Evolutionary conservation across 2,329 filamentous ascomycete genomes (phyloP).

Genomic region (Aureobasidium zeae): DNA sequence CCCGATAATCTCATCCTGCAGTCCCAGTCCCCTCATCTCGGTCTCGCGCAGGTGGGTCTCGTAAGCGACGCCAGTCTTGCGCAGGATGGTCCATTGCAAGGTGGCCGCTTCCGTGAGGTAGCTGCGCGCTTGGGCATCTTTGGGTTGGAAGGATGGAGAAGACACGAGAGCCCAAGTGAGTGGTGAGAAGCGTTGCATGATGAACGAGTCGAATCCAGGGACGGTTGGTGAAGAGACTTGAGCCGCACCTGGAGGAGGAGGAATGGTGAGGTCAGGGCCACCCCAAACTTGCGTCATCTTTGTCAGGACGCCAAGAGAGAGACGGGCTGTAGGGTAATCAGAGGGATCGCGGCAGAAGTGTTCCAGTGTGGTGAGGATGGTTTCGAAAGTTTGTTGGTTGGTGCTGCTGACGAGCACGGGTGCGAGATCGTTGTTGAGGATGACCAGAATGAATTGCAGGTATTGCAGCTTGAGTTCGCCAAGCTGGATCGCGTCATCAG

Average conservation of each 20-base stretch:
- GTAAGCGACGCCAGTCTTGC: slow-evolving; percentile 79
- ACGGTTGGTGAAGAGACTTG: slow-evolving; percentile 47
- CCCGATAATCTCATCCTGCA: slow-evolving; percentile 55
- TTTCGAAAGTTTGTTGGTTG: slow-evolving; percentile 86
- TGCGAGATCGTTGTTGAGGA: slow-evolving; percentile 82
- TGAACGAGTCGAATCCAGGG: slow-evolving; percentile 84
- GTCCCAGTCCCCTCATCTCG: slow-evolving; percentile 57
- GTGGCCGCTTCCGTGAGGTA: slow-evolving; percentile 80
- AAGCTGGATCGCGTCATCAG: slow-evolving; percentile 93
- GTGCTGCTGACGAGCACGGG: slow-evolving; percentile 79
- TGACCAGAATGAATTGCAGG: slow-evolving; percentile 83
- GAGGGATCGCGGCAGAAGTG: slow-evolving; percentile 70
- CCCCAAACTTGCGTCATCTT: slow-evolving; percentile 87
- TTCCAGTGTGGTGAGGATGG: slow-evolving; percentile 75
- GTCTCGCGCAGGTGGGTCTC: slow-evolving; percentile 56
- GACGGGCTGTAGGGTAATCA: slow-evolving; percentile 55
- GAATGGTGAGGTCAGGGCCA: slow-evolving; percentile 59
- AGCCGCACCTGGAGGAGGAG: slow-evolving; percentile 43
- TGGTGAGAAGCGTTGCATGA: slow-evolving; percentile 79
- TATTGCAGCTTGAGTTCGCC: slow-evolving; percentile 87
- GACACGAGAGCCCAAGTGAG: slow-evolving; percentile 83
- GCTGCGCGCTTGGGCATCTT: slow-evolving; percentile 80
- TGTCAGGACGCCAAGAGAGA: slow-evolving; percentile 73
- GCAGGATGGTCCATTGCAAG: slow-evolving; percentile 81
- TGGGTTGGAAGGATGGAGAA: slow-evolving; percentile 68